phyloP scores from a whole-genome alignment of 106 monocot species.

The Cymbidium sinense region DNA sequence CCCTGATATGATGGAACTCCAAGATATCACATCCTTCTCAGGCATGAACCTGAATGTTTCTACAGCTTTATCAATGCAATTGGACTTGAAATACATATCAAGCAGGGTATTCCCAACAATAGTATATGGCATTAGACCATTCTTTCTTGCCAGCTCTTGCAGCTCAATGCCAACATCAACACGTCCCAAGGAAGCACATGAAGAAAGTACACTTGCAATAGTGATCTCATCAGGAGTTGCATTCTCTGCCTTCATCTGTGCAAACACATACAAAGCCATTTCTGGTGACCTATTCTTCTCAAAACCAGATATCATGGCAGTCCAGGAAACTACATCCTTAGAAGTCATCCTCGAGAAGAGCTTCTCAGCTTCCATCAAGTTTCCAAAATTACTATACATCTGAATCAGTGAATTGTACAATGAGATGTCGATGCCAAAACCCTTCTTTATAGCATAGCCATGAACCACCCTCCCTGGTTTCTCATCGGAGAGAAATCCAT shows the following conservation, averaged over 20 bases:
- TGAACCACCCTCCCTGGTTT: conserved; percentile 51
- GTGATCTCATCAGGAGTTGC: conserved; percentile 61
- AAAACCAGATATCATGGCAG: conserved; percentile 85
- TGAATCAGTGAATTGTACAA: conserved; percentile 67
- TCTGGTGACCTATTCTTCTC: conserved; percentile 59
- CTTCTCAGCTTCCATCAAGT: conserved; percentile 45
- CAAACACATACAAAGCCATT: conserved; percentile 52
- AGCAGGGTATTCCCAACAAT: conserved; percentile 64
- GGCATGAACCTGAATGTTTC: conserved; percentile 61
- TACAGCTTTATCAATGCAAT: conserved; percentile 61
- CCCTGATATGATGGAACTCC: conserved; percentile 75
- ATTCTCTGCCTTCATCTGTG: conserved; percentile 40
- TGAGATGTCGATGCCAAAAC: conserved; percentile 36
- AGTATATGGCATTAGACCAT: conserved; percentile 33
- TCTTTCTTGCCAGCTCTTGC: conserved; percentile 56
- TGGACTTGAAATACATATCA: conserved; percentile 72
- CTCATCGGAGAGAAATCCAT: conserved; percentile 19
- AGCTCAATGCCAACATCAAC: conserved; percentile 56
- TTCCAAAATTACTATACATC: conserved; percentile 50
- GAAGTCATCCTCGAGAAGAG: conserved; percentile 39
- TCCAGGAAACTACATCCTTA: conserved; percentile 85
- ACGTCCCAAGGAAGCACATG: conserved; percentile 56
- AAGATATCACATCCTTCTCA: conserved; percentile 68
- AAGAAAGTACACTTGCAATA: conserved; percentile 56
- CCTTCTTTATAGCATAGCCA: conserved; percentile 49